These are phyloP conservation scores for Naganishia friedmannii DNA, from an alignment of 768 basidiomycete species.

Conservation along the genomic window DNA sequence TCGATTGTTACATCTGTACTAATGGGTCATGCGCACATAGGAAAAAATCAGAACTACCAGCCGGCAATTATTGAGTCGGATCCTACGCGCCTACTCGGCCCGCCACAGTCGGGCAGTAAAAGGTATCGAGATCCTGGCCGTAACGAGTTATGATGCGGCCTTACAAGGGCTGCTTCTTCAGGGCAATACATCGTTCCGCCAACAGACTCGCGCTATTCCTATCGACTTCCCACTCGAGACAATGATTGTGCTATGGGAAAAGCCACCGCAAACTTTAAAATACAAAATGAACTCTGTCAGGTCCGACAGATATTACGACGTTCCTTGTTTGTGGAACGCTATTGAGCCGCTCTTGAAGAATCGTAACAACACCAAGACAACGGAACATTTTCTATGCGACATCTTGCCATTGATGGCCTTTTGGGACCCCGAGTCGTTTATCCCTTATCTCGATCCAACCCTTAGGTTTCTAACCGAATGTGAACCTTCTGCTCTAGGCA, in stretches of 20 bases:
- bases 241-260: conserved; percentile 21
- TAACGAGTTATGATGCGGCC: conserved; percentile 30
- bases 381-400: conserved; percentile 4
- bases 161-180: conserved; percentile 13
- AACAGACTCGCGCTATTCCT: neutral
- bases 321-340: conserved; percentile 23
- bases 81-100: conserved; percentile 15
- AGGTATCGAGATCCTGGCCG: conserved; percentile 30
- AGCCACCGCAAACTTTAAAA: conserved; percentile 7
- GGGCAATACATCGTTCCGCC: neutral
- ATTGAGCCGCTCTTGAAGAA: neutral
- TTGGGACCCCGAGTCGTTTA: conserved; percentile 5
- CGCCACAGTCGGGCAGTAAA: conserved; percentile 17
- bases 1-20: neutral
- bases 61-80: conserved; percentile 17
- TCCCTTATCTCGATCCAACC: conserved; percentile 6
- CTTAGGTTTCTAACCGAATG: conserved; percentile 8
- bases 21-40: neutral
- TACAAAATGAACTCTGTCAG: conserved; percentile 27
- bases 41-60: conserved; percentile 9
- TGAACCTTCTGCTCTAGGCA: neutral
- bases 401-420: conserved; percentile 20
- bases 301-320: conserved; percentile 27
- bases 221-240: conserved; percentile 22
- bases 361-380: neutral